phyloP scores from a whole-genome alignment of 345 rosid genomes.

The Theobroma cacao region DNA sequence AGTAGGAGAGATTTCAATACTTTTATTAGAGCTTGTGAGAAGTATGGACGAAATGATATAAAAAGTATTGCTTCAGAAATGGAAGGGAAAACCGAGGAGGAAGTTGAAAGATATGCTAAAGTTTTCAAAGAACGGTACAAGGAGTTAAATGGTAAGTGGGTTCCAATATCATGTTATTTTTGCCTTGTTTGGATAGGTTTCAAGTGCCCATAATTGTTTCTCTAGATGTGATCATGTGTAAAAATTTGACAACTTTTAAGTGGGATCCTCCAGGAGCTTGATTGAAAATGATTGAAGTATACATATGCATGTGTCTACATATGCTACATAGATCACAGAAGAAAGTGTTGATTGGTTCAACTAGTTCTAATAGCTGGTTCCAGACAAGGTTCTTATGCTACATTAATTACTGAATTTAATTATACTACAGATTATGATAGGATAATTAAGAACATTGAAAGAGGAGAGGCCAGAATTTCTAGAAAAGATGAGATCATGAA shows the following conservation, averaged over 20 bases:
- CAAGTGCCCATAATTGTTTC: background rate
- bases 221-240: background rate
- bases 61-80: conserved; percentile 83
- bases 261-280: background rate
- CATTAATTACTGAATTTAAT: background rate
- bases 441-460: conserved; percentile 93
- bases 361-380: background rate
- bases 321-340: conserved; percentile 37
- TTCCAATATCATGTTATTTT: background rate
- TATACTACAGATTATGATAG: conserved; percentile 71
- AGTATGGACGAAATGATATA: conserved; percentile 86
- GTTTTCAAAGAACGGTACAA: conserved; percentile 86
- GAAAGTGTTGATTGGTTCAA: background rate
- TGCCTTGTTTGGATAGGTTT: background rate
- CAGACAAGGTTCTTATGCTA: background rate
- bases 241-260: background rate
- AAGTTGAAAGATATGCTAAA: conserved; percentile 88
- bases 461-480: conserved; percentile 95
- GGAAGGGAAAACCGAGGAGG: conserved; percentile 93
- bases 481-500: conserved; percentile 99
- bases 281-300: background rate
- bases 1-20: conserved; percentile 89
- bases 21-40: conserved; percentile 93
- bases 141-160: conserved; percentile 50
- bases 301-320: background rate